Percentiles rank a stretch among this genome's conserved stretches.
These are phyloP conservation scores for Phytopythium litorale DNA, from an alignment of 352 stramenopile species.

Conservation along the genomic window DNA sequence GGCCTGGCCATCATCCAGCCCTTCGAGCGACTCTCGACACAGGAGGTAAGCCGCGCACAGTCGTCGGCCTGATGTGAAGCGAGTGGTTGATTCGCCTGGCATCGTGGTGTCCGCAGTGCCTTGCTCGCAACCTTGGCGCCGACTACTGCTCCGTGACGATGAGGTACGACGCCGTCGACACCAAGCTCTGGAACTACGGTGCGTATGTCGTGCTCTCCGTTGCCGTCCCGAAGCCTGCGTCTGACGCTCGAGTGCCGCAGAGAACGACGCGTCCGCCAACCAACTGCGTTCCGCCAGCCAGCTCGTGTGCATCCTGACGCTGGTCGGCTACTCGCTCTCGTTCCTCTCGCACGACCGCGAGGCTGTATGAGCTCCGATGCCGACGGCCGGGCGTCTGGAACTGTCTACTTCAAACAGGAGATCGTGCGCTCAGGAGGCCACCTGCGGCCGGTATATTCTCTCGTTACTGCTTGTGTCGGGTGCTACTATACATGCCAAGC, in stretches of 20 bases:
- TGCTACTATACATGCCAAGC: neutral
- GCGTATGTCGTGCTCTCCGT: slow-evolving; percentile 2
- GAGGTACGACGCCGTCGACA: slow-evolving; percentile 18
- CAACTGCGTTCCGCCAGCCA: slow-evolving; percentile 50
- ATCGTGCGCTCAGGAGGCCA: slow-evolving; percentile 6
- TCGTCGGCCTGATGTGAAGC: no score
- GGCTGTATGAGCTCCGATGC: neutral
- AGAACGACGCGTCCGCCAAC: slow-evolving; percentile 26
- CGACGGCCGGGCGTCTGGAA: no score
- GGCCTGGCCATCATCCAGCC: slow-evolving; percentile 36
- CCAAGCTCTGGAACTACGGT: slow-evolving; percentile 71
- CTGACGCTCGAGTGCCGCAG: slow-evolving; percentile 16
- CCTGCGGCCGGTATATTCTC: neutral
- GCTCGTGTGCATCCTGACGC: slow-evolving; percentile 39
- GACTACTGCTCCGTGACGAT: slow-evolving; percentile 38
- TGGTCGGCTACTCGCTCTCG: slow-evolving; percentile 53
- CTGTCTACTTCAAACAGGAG: no score
- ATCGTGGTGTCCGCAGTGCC: slow-evolving; percentile 10
- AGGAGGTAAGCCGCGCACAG: slow-evolving; percentile 23
- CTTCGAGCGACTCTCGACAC: slow-evolving; percentile 41
- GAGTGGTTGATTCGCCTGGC: no score
- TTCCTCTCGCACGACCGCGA: slow-evolving; percentile 43
- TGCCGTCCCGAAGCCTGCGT: no score
- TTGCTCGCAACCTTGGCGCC: slow-evolving; percentile 23
- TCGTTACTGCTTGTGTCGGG: neutral